Evolutionary conservation across 164 flowering plant genomes (phyloP).

Genomic region (Aristolochia fimbriata): DNA sequence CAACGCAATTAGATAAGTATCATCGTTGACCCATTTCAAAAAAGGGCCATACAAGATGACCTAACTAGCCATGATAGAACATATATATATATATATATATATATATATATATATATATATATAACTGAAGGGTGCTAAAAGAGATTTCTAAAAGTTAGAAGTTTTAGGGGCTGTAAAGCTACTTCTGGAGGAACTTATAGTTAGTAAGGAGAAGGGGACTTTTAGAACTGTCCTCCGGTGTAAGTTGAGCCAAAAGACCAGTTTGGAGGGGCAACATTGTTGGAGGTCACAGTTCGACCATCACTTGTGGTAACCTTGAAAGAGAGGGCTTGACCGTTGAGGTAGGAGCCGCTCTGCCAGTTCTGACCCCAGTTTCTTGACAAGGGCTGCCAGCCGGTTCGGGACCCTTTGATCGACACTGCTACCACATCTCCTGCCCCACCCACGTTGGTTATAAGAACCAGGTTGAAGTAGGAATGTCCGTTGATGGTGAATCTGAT

Average conservation of each 20-base stretch:
- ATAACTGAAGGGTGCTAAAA: neutral
- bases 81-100: too few relatives aligned
- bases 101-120: neutral
- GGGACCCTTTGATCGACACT: slow-evolving; percentile 58
- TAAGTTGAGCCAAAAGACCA: slow-evolving; percentile 74
- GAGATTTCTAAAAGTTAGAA: neutral
- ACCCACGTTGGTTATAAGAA: slow-evolving; percentile 59
- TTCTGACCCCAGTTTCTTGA: slow-evolving; percentile 76
- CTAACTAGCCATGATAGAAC: neutral
- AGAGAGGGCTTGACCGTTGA: slow-evolving; percentile 66
- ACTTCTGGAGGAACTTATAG: slow-evolving; percentile 2
- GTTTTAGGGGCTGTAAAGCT: neutral
- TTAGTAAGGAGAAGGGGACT: slow-evolving; percentile 2
- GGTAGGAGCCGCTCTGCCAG: slow-evolving; percentile 58
- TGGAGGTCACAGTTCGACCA: slow-evolving; percentile 39
- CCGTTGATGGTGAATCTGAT: slow-evolving; percentile 74
- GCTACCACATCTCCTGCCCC: slow-evolving; percentile 66
- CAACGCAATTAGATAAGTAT: neutral
- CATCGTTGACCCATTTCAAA: slow-evolving; percentile 4
- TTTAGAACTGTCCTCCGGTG: slow-evolving; percentile 35
- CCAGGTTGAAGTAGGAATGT: slow-evolving; percentile 64
- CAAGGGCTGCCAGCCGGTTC: slow-evolving; percentile 56
- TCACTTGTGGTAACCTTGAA: slow-evolving; percentile 53
- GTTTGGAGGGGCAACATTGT: slow-evolving; percentile 48
- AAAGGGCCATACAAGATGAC: neutral